These are phyloP conservation scores for Aquanectria penicillioides DNA, from an alignment of 2,329 filamentous ascomycete genomes.

Conservation along the genomic window DNA sequence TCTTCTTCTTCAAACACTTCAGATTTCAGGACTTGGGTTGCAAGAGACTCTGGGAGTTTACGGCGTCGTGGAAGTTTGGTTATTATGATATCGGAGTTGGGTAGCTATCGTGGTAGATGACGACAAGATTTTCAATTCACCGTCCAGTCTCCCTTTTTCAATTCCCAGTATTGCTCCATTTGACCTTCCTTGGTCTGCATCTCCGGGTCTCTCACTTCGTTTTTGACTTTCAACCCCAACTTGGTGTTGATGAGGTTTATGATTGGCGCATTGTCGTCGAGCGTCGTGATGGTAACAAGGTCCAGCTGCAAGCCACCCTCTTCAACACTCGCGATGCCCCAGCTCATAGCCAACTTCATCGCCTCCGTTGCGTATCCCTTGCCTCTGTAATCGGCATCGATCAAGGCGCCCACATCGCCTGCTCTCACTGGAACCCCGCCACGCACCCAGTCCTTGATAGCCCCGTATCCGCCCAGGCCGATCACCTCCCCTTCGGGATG, in stretches of 20 bases:
- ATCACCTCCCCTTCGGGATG: slow-evolving; percentile 3
- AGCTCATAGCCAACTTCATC: slow-evolving; percentile 12
- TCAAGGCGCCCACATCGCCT: slow-evolving; percentile 13
- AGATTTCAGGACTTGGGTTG: background rate
- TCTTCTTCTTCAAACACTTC: background rate
- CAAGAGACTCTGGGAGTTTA: slow-evolving; percentile 8
- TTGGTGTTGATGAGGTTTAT: slow-evolving; percentile 9
- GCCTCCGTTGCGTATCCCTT: slow-evolving; percentile 19
- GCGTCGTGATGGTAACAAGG: slow-evolving; percentile 8
- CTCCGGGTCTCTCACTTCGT: background rate
- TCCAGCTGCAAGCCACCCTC: slow-evolving; percentile 13
- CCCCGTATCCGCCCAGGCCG: slow-evolving; percentile 18
- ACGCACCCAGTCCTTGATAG: slow-evolving; percentile 11
- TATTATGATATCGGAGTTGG: slow-evolving; percentile 11
- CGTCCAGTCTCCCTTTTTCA: slow-evolving; percentile 12
- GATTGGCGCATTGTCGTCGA: slow-evolving; percentile 8
- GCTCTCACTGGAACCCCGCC: background rate
- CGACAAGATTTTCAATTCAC: slow-evolving; percentile 17
- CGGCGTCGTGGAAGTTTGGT: slow-evolving; percentile 6
- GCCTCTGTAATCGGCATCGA: slow-evolving; percentile 9
- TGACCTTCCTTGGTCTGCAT: too few species aligned
- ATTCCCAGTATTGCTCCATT: slow-evolving; percentile 20
- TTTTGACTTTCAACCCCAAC: background rate
- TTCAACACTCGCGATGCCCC: slow-evolving; percentile 7
- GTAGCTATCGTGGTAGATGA: slow-evolving; percentile 14